These are phyloP conservation scores for Paradendryphiella salina DNA, from an alignment of 2,329 filamentous ascomycete genomes.

Conservation along the genomic window DNA sequence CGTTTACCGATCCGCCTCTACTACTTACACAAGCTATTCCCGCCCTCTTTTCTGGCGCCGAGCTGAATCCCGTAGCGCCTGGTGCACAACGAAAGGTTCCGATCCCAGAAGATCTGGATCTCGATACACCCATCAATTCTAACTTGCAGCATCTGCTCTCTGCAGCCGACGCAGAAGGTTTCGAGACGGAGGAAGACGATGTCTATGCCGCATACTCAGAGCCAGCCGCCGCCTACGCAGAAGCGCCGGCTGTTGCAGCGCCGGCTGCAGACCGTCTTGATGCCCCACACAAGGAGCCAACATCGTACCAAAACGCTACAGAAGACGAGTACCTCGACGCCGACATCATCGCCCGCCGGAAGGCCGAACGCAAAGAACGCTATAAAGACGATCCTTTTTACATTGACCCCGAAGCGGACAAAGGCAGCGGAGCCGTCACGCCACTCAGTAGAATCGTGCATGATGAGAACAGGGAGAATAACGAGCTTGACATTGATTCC, in stretches of 20 bases:
- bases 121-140: constrained; percentile 80
- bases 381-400: constrained; percentile 97
- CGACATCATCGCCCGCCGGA: constrained; percentile 73
- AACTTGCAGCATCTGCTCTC: constrained; percentile 69
- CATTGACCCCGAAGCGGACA: constrained; percentile 61
- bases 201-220: constrained; percentile 54
- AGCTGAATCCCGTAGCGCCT: constrained; percentile 85
- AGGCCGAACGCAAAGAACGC: constrained; percentile 75
- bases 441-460: constrained; percentile 75
- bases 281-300: constrained; percentile 39
- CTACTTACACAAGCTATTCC: constrained; percentile 90
- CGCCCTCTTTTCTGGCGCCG: constrained; percentile 79
- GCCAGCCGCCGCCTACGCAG: constrained; percentile 36
- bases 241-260: constrained; percentile 21
- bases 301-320: constrained; percentile 53
- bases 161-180: constrained; percentile 52
- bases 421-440: constrained; percentile 66
- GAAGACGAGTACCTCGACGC: constrained; percentile 65
- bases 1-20: constrained; percentile 75
- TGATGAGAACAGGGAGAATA: constrained; percentile 66
- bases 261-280: constrained; percentile 53
- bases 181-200: constrained; percentile 50
- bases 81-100: constrained; percentile 87
- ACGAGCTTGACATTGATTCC: constrained; percentile 84
- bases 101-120: constrained; percentile 71